phyloP scores from a whole-genome alignment of 2,329 filamentous ascomycete genomes.

The Alternaria longipes region DNA sequence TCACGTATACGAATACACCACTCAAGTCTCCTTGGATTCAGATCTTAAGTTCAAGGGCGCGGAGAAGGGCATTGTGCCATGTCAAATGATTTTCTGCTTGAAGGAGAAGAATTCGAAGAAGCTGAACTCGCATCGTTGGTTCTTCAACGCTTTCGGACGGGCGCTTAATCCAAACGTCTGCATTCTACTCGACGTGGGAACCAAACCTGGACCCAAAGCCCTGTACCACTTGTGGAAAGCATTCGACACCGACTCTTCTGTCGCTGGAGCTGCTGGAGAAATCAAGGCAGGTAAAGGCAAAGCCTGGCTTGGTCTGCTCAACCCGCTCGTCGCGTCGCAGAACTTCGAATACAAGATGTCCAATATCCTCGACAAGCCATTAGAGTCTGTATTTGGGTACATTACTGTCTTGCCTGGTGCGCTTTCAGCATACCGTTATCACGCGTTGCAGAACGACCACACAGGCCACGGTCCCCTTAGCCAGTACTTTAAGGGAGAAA shows the following conservation, averaged over 20 bases:
- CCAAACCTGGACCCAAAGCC: conserved; percentile 85
- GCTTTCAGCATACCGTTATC: conserved; percentile 92
- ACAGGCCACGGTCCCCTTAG: conserved; percentile 94
- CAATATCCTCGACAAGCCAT: conserved; percentile 96
- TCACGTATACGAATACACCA: conserved; percentile 99
- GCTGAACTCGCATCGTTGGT: conserved; percentile 98
- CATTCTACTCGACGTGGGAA: conserved; percentile 95
- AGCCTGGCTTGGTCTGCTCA: conserved; percentile 81
- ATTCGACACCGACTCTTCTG: conserved; percentile 96
- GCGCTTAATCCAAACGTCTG: conserved; percentile 95
- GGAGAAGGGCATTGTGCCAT: conserved; percentile 97
- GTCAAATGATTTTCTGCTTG: conserved; percentile 97
- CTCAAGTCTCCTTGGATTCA: conserved; percentile 93
- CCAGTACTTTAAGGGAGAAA: conserved; percentile 99
- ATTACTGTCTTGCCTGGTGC: conserved; percentile 97
- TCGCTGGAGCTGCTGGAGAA: conserved; percentile 95
- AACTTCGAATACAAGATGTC: conserved; percentile 99
- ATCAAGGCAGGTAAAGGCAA: conserved; percentile 97
- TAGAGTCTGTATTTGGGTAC: conserved; percentile 97
- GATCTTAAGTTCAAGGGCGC: conserved; percentile 99
- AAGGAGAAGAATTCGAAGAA: conserved; percentile 99
- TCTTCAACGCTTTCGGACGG: conserved; percentile 97
- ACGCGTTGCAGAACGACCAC: conserved; percentile 94
- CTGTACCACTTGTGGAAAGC: conserved; percentile 99
- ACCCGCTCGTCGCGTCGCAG: conserved; percentile 93